Evolutionary conservation across 2,329 filamentous ascomycete genomes (phyloP).

Genomic region (Neoarthrinium moseri): DNA sequence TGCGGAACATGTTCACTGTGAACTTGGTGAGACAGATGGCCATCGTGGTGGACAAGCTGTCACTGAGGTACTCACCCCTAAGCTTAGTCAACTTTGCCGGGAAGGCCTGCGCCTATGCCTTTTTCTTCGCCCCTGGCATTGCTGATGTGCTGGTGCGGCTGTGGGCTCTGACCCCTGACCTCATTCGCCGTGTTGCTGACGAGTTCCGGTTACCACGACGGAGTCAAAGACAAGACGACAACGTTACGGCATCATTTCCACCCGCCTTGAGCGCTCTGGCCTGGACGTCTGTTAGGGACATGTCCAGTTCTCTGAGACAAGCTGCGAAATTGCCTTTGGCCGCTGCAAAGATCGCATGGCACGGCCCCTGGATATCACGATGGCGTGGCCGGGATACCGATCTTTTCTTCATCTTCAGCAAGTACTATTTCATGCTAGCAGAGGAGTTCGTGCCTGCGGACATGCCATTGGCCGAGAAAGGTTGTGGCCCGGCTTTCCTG

Average conservation of each 20-base stretch:
- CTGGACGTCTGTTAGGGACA: slow-evolving; percentile 51
- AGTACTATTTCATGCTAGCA: slow-evolving; percentile 78
- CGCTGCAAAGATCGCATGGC: slow-evolving; percentile 76
- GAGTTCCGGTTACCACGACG: slow-evolving; percentile 65
- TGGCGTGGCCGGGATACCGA: slow-evolving; percentile 89
- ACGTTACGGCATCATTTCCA: slow-evolving; percentile 70
- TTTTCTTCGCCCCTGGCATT: slow-evolving; percentile 87
- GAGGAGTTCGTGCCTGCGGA: slow-evolving; percentile 67
- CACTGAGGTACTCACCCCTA: slow-evolving; percentile 63
- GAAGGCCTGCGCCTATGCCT: slow-evolving; percentile 88
- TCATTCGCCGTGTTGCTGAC: slow-evolving; percentile 69
- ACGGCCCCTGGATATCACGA: slow-evolving; percentile 77
- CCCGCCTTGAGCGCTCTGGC: slow-evolving; percentile 56
- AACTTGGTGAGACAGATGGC: slow-evolving; percentile 82
- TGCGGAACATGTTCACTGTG: slow-evolving; percentile 80
- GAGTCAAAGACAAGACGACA: slow-evolving; percentile 56
- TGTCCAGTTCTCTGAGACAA: slow-evolving; percentile 60
- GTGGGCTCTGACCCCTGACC: slow-evolving; percentile 70
- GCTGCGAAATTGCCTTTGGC: slow-evolving; percentile 65
- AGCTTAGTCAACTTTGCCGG: slow-evolving; percentile 82
- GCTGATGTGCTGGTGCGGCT: slow-evolving; percentile 80
- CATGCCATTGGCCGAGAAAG: slow-evolving; percentile 53
- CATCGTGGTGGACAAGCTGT: slow-evolving; percentile 88
- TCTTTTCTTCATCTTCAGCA: slow-evolving; percentile 87
- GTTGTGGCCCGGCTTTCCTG: slow-evolving; percentile 72